Evolutionary conservation across 2,329 filamentous ascomycete genomes (phyloP).

Genomic region (Aotearoamyces nothofagi): DNA sequence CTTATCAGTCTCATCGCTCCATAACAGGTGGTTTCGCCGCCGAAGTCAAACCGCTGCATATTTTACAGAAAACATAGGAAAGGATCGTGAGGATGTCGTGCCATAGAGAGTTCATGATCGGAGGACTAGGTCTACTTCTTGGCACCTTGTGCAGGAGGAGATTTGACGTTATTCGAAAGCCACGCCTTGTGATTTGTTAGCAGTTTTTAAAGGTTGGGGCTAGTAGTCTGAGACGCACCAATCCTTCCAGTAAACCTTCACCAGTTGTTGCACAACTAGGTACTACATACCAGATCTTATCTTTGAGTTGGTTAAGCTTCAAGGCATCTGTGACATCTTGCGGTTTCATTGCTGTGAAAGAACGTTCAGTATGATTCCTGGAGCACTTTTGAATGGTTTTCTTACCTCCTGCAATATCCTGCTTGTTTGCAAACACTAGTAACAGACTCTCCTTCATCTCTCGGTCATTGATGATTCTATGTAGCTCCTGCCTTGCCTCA

Average conservation of each 20-base stretch:
- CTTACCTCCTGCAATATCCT: conserved; percentile 75
- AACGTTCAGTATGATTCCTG: background rate
- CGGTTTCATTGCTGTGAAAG: conserved; percentile 52
- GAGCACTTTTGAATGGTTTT: background rate
- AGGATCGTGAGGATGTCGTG: too few species aligned
- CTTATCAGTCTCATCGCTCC: too few species aligned
- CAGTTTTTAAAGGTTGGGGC: too few species aligned
- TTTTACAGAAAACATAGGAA: too few species aligned
- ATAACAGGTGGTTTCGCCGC: too few species aligned
- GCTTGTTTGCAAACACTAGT: conserved; percentile 97
- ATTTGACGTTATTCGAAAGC: conserved; percentile 75
- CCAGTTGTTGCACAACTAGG: conserved; percentile 72
- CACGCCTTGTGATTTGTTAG: conserved; percentile 47
- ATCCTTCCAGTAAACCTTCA: conserved; percentile 66
- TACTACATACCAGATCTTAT: conserved; percentile 78
- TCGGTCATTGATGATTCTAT: conserved; percentile 93
- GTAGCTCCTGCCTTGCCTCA: conserved; percentile 83
- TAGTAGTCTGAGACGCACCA: conserved; percentile 38
- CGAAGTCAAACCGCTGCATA: too few species aligned
- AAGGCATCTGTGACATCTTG: conserved; percentile 67
- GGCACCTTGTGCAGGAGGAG: too few species aligned
- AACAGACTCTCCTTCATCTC: conserved; percentile 95
- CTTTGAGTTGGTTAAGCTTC: conserved; percentile 61
- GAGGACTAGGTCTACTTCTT: too few species aligned
- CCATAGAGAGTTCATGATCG: too few species aligned